These are phyloP conservation scores for Debaryomycetaceae sp. DNA, from an alignment of 1,139 yeast genomes.

Conservation along the genomic window DNA sequence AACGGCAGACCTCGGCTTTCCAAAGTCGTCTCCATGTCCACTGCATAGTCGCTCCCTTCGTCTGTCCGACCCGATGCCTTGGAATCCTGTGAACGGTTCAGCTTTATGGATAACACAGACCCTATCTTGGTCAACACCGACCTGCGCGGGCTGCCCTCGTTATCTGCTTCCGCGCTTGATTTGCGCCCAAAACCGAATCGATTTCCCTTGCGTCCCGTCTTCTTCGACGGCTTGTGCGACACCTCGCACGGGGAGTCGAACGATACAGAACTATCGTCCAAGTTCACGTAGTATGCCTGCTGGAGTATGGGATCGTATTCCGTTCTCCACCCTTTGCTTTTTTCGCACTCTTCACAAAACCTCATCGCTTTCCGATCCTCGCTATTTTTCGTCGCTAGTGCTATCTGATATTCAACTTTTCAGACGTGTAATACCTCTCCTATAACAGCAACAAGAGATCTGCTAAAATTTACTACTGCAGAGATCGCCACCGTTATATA, in stretches of 20 bases:
- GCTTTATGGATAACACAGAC: conserved; percentile 15
- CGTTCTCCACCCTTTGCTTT: conserved; percentile 16
- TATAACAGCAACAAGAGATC: too few species aligned
- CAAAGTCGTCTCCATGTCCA: background rate
- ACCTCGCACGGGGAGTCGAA: conserved; percentile 46
- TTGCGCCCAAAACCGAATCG: background rate
- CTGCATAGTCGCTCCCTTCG: background rate
- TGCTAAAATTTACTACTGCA: too few species aligned
- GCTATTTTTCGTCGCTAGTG: background rate
- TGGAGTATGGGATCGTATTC: conserved; percentile 31
- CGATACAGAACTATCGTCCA: conserved; percentile 26
- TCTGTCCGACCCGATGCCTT: background rate
- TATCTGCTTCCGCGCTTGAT: background rate
- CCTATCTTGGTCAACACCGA: conserved; percentile 14
- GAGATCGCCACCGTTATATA: too few species aligned
- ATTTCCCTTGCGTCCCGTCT: background rate
- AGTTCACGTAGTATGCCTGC: conserved; percentile 36
- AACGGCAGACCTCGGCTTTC: background rate
- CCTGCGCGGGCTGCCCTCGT: conserved; percentile 4
- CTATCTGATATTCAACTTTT: background rate
- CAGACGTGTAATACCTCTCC: too few species aligned
- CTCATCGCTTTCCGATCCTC: background rate
- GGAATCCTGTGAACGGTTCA: conserved; percentile 6
- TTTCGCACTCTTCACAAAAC: background rate
- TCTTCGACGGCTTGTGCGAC: conserved; percentile 10